A percentile compares a stretch with the other conserved stretches of the same genome.
Evolutionary conservation across 257 asterid species (phyloP).

Genomic region (Osmanthus fragrans): DNA sequence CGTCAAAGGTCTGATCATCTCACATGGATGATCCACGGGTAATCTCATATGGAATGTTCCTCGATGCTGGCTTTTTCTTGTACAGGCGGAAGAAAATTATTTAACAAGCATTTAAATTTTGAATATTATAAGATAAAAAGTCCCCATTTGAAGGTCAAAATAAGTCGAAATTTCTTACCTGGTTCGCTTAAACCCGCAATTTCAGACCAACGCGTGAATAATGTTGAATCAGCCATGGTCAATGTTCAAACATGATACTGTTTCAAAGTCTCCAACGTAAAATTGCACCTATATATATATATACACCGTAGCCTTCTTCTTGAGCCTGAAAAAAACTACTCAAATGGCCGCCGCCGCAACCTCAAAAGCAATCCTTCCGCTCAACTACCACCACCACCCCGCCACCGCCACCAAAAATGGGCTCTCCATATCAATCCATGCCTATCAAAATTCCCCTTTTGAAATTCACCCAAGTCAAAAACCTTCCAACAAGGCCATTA

Average conservation of each 20-base stretch:
- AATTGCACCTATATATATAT: conserved; percentile 6
- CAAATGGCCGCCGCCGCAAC: conserved; percentile 37
- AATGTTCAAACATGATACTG: not conserved
- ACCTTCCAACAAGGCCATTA: conserved; percentile 38
- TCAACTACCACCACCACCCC: conserved; percentile 11
- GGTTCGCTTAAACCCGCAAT: conserved; percentile 20
- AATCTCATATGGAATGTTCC: too few species aligned
- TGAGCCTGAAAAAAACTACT: not conserved
- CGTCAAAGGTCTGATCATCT: too few species aligned
- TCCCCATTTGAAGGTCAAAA: not conserved
- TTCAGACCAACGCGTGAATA: conserved; percentile 30
- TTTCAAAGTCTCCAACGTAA: not conserved
- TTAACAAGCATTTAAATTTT: too few species aligned
- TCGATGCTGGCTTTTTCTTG: too few species aligned
- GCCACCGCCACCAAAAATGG: conserved; percentile 6
- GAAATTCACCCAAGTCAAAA: conserved; percentile 23
- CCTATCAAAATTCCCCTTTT: conserved; percentile 24
- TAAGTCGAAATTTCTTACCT: conserved; percentile 20
- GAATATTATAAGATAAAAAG: not conserved
- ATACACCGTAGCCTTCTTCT: not conserved
- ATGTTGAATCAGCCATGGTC: conserved; percentile 21
- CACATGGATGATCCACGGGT: too few species aligned
- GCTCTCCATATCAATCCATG: not conserved
- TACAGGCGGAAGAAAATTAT: too few species aligned
- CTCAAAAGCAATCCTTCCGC: conserved; percentile 18